These are phyloP conservation scores for Dujonia santamariae DNA, from an alignment of 1,139 yeast species.

Conservation along the genomic window DNA sequence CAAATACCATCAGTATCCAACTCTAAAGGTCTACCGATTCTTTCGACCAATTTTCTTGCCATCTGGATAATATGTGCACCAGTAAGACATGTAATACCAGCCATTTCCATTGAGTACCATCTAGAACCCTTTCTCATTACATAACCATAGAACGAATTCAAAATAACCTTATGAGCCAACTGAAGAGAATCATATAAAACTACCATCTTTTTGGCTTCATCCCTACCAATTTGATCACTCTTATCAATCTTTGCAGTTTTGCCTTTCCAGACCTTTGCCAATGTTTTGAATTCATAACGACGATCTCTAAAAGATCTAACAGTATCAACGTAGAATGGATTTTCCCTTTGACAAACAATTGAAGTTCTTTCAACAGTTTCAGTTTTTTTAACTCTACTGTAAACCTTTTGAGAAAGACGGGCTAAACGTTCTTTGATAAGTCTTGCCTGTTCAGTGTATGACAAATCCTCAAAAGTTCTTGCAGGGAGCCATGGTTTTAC, in stretches of 20 bases:
- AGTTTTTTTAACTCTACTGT: conserved; percentile 76
- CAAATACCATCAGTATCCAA: conserved; percentile 99
- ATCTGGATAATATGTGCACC: conserved; percentile 98
- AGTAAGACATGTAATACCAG: conserved; percentile 96
- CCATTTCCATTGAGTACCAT: conserved; percentile 99
- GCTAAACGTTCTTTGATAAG: conserved; percentile 75
- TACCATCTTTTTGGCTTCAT: conserved; percentile 92
- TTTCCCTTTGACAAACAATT: conserved; percentile 94
- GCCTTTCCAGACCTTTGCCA: conserved; percentile 93
- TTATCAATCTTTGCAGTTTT: conserved; percentile 57
- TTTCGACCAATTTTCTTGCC: conserved; percentile 91
- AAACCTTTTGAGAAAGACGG: conserved; percentile 82
- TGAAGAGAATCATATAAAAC: conserved; percentile 93
- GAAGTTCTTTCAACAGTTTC: conserved; percentile 89
- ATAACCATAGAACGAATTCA: conserved; percentile 96
- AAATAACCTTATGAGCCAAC: conserved; percentile 93
- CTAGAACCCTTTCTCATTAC: conserved; percentile 99
- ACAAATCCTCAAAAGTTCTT: conserved; percentile 69
- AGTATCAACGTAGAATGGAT: conserved; percentile 94
- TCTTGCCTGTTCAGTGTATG: conserved; percentile 74
- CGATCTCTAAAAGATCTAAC: conserved; percentile 95
- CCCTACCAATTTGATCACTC: conserved; percentile 56
- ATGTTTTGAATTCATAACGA: conserved; percentile 91
- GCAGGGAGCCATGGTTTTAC: conserved; percentile 52
- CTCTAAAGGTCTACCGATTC: conserved; percentile 93